Conservation (phyloP, 2,329 filamentous ascomycete genomes). For the Monilinia aucupariae region DNA sequence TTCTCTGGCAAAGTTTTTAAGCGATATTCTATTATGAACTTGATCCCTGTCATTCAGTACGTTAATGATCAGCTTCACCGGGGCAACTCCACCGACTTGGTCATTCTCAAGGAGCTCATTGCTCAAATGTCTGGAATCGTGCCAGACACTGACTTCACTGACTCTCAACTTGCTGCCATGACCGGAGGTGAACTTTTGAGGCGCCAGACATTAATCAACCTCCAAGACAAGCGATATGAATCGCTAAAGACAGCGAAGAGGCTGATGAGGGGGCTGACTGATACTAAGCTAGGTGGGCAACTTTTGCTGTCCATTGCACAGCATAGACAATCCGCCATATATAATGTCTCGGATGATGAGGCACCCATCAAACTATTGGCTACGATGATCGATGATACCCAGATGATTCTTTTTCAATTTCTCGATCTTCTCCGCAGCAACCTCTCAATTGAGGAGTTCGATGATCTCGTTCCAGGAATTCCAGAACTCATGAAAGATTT, state of each 20-base stretch:
- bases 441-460: slow-evolving; percentile 69
- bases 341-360: slow-evolving; percentile 62
- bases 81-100: slow-evolving; percentile 83
- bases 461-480: slow-evolving; percentile 69
- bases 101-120: slow-evolving; percentile 86
- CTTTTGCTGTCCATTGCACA: slow-evolving; percentile 88
- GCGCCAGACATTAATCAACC: slow-evolving; percentile 70
- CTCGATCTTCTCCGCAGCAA: slow-evolving; percentile 82
- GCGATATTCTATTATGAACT: slow-evolving; percentile 77
- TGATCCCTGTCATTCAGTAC: slow-evolving; percentile 81
- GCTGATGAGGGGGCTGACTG: slow-evolving; percentile 71
- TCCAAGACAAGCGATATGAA: slow-evolving; percentile 77
- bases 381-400: slow-evolving; percentile 84
- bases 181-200: slow-evolving; percentile 77
- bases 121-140: slow-evolving; percentile 91
- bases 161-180: slow-evolving; percentile 81
- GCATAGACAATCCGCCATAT: slow-evolving; percentile 81
- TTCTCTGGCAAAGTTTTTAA: slow-evolving; percentile 89
- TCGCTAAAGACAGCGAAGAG: slow-evolving; percentile 69
- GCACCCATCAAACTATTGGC: slow-evolving; percentile 85
- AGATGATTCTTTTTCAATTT: slow-evolving; percentile 79
- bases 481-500: slow-evolving; percentile 69
- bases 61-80: slow-evolving; percentile 76
- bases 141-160: slow-evolving; percentile 79
- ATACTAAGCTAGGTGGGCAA: slow-evolving; percentile 71